Conservation (phyloP, 495 filamentous ascomycete genomes). For the Aspergillus egyptiacus region DNA sequence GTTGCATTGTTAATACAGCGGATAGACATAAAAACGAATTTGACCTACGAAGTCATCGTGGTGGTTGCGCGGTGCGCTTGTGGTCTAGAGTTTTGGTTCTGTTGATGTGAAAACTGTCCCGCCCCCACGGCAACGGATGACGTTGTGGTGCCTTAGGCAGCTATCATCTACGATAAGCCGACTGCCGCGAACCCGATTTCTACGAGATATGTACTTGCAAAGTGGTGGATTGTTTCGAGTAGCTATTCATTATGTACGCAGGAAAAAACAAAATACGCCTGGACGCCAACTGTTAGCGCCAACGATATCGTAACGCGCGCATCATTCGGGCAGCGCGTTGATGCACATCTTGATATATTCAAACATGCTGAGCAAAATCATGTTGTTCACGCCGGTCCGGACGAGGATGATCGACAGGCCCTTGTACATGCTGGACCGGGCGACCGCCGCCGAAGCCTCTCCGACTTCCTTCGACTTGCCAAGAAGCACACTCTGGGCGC, state of each 20-base stretch:
- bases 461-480: slow-evolving; percentile 43
- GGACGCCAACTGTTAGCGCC: neutral
- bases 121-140: slow-evolving; percentile 36
- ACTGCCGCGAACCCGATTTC: no score
- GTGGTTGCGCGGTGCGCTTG: slow-evolving; percentile 14
- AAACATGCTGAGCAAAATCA: slow-evolving; percentile 43
- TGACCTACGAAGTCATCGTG: slow-evolving; percentile 41
- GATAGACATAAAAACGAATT: neutral
- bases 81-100: slow-evolving; percentile 32
- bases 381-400: slow-evolving; percentile 45
- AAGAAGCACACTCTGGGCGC: slow-evolving; percentile 42
- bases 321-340: slow-evolving; percentile 26
- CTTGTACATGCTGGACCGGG: slow-evolving; percentile 47
- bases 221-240: no score
- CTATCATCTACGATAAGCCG: neutral
- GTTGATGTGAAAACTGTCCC: slow-evolving; percentile 17
- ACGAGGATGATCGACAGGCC: slow-evolving; percentile 44
- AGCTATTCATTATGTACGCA: slow-evolving; percentile 1
- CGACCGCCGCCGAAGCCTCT: slow-evolving; percentile 38
- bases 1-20: neutral
- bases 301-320: neutral
- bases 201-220: no score
- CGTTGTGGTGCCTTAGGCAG: slow-evolving; percentile 22
- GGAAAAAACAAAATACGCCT: slow-evolving; percentile 8
- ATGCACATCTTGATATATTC: slow-evolving; percentile 43